Base-by-base conservation (phyloP, 352 stramenopile species). In the Phytophthora capsici region DNA sequence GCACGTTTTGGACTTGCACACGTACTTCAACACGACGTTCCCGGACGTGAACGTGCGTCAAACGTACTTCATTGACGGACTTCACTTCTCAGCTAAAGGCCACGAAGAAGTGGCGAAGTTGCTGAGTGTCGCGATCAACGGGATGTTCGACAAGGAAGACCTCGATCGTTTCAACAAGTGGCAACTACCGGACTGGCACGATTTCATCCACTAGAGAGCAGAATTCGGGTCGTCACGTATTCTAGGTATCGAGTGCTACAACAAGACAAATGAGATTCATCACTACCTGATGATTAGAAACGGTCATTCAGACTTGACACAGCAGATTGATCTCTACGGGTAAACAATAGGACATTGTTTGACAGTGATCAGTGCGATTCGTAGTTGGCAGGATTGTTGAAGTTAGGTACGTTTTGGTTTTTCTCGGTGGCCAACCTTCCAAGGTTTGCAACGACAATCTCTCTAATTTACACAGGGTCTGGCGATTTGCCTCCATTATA, bases 81-180 rank as follows among this genome's bases (percentile, higher is more conserved):
- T 88, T 36, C 80, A 89, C 45, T 77, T 88, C 22, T 77, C 59
- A 28, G 44, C 63, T 36, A 63, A 64, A 30, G 80, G 80, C 25
- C 83, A 88, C 43, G 58, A 63, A 28, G 60, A 71, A 25, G 45
- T 70, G 9, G 60, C 44, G 6, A 61, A 63, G 45, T 32, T 71
- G 9, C 36, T 74, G 22, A 19, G 28, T 12, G 19, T 60, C 6
- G 58, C 57, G 13, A 74, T 74, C 55, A 64, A 58, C 10, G 38
- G 49, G 30, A 62, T 61, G 38, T 73, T 73, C n/a, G 50, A 64
- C 17, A 63, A 62, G 6, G 26, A 69, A 40, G 61, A 63, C 20
- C 44, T 60, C 6, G 19, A 50, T 26, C 37, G 30, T 6, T 66
- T 69, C 47, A 52, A 71, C 41, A 70, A 73, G 23, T 74, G 63